A percentile compares a stretch with the other conserved stretches of the same genome.
Conservation (phyloP, 2,329 filamentous ascomycete genomes). For the Talaromyces sp. region DNA sequence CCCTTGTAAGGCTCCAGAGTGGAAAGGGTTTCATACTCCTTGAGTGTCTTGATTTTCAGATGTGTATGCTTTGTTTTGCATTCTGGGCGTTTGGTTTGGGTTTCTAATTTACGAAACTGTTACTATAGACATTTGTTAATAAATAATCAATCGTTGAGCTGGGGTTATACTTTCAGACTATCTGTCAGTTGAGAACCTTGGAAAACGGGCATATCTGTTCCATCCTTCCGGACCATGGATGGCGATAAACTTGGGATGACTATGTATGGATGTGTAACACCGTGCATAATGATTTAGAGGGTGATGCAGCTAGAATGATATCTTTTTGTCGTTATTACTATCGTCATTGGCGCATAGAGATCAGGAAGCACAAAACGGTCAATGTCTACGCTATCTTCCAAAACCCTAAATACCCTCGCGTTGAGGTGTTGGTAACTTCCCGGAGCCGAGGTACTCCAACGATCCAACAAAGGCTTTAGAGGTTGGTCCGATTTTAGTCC, state of each 20-base stretch:
- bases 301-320: neutral
- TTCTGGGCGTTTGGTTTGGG: conserved; percentile 12
- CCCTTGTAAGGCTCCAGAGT: conserved; percentile 10
- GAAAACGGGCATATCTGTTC: neutral
- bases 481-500: neutral
- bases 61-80: conserved; percentile 7
- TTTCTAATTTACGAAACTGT: neutral
- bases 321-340: neutral
- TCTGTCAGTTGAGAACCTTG: too few relatives aligned
- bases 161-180: neutral
- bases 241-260: too few relatives aligned
- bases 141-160: neutral
- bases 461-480: neutral
- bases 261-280: neutral
- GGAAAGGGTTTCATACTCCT: conserved; percentile 16
- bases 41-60: neutral
- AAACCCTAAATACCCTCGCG: neutral
- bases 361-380: neutral
- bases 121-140: neutral
- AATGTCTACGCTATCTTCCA: neutral
- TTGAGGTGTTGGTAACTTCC: neutral
- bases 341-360: neutral
- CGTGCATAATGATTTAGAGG: neutral
- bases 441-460: conserved; percentile 1
- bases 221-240: neutral